Conservation (phyloP, 2,329 filamentous ascomycete genomes). For the Hypoxylon sp. region DNA sequence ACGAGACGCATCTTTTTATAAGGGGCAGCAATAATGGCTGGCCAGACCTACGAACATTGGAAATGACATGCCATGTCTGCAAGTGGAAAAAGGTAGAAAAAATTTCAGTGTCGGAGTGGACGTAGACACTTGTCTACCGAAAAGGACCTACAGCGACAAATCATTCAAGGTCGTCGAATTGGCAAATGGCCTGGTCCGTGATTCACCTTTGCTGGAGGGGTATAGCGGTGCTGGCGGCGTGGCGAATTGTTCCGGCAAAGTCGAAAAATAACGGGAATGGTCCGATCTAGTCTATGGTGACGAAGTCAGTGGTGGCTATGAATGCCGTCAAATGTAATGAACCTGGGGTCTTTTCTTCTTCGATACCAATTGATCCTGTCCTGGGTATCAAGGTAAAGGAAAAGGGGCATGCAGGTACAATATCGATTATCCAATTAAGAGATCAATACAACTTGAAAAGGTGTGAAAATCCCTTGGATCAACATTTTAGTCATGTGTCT, state of each 20-base stretch:
- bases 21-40: slow-evolving; percentile 13
- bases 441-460: no score
- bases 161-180: not conserved
- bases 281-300: not conserved
- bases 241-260: not conserved
- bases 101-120: slow-evolving; percentile 10
- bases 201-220: not conserved
- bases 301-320: not conserved
- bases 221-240: not conserved
- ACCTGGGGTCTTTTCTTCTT: not conserved
- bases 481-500: not conserved
- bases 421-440: no score
- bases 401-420: not conserved
- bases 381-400: not conserved
- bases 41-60: slow-evolving; percentile 2
- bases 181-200: not conserved
- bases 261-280: not conserved
- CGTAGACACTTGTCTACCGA: slow-evolving; percentile 7
- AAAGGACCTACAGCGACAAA: not conserved
- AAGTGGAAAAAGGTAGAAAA: slow-evolving; percentile 27
- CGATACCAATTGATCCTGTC: not conserved
- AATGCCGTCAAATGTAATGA: not conserved
- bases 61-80: slow-evolving; percentile 22
- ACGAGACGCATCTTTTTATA: slow-evolving; percentile 4
- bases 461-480: no score